Percentiles rank a stretch among this genome's conserved stretches.
Conservation (phyloP, 257 asterid genomes). For the Solanum clarkiae region DNA sequence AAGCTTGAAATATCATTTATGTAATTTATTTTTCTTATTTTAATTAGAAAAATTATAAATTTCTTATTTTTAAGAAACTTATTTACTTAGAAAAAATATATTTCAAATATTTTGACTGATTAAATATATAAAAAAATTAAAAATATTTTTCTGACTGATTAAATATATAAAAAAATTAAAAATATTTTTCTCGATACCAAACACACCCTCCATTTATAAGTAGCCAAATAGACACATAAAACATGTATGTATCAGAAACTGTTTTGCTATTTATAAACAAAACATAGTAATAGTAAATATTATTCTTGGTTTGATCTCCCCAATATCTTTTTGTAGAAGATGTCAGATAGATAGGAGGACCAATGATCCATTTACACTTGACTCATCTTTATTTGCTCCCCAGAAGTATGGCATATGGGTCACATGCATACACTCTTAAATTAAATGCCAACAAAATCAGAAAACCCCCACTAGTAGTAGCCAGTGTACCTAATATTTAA, state of each 20-base stretch:
- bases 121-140: background rate
- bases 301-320: background rate
- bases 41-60: too few species aligned
- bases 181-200: too few species aligned
- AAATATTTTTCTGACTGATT: too few species aligned
- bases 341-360: slow-evolving; percentile 19
- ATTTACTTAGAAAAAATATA: too few species aligned
- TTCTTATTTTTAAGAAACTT: too few species aligned
- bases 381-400: slow-evolving; percentile 28
- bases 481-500: slow-evolving; percentile 2
- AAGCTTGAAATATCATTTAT: too few species aligned
- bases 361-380: slow-evolving; percentile 13
- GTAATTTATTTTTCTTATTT: too few species aligned
- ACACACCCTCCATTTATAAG: background rate
- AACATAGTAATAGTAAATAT: background rate
- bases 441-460: background rate
- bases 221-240: background rate
- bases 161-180: background rate
- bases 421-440: slow-evolving; percentile 24
- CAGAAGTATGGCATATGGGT: slow-evolving; percentile 30
- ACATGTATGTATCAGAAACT: background rate
- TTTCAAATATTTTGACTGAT: too few species aligned
- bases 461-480: background rate
- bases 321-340: background rate
- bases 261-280: background rate